These are phyloP conservation scores for Tricholoma flavovirens DNA, from an alignment of 768 basidiomycete species.

Conservation along the genomic window DNA sequence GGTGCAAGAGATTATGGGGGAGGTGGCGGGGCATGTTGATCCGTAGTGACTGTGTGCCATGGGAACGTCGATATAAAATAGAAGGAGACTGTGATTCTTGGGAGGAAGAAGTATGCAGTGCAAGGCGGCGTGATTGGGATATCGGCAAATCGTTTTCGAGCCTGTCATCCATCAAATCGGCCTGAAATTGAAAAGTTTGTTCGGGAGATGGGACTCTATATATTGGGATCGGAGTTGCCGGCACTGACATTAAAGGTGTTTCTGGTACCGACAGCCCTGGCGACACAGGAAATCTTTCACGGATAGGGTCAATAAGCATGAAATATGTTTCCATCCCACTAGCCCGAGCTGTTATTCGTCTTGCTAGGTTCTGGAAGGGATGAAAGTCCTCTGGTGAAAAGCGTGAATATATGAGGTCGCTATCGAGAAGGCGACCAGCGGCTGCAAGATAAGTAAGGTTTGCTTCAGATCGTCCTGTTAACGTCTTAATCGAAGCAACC, in stretches of 20 bases:
- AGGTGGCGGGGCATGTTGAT: slow-evolving; percentile 25
- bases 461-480: slow-evolving; percentile 38
- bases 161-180: not conserved
- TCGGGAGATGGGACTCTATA: slow-evolving; percentile 27
- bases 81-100: not conserved
- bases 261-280: slow-evolving; percentile 30
- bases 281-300: slow-evolving; percentile 51
- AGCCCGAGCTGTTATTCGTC: slow-evolving; percentile 50
- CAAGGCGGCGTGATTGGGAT: not conserved
- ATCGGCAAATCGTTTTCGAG: not conserved
- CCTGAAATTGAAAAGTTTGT: not conserved
- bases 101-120: not conserved
- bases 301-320: slow-evolving; percentile 53
- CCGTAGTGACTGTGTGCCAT: slow-evolving; percentile 19
- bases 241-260: not conserved
- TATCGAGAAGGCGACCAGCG: slow-evolving; percentile 44
- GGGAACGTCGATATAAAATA: slow-evolving; percentile 10
- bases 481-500: slow-evolving; percentile 23
- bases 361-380: slow-evolving; percentile 41
- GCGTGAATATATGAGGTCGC: slow-evolving; percentile 56
- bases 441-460: slow-evolving; percentile 48
- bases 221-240: slow-evolving; percentile 16
- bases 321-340: slow-evolving; percentile 63
- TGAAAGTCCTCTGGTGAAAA: slow-evolving; percentile 54
- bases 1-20: slow-evolving; percentile 31